phyloP scores from a whole-genome alignment of 768 basidiomycete species.

The Hericium rajendrae region DNA sequence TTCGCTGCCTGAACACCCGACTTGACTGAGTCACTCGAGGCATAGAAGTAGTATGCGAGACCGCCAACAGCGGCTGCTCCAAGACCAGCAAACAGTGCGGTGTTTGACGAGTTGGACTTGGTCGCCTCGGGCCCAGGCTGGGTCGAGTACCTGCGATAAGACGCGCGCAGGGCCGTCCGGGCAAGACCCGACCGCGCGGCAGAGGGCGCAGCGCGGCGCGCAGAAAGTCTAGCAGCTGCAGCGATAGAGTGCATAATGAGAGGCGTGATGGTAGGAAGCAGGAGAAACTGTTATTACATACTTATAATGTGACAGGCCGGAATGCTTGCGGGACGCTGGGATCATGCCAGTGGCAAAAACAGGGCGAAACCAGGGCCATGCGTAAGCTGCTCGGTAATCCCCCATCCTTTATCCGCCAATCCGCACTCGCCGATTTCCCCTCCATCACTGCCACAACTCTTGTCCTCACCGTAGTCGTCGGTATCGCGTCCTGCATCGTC shows the following conservation, averaged over 20 bases:
- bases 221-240: conserved; percentile 7
- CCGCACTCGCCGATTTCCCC: neutral
- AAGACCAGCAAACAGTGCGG: conserved; percentile 47
- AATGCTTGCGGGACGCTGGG: neutral
- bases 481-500: neutral
- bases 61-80: conserved; percentile 52
- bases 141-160: conserved; percentile 55
- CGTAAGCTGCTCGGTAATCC: neutral
- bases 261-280: neutral
- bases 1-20: conserved; percentile 55
- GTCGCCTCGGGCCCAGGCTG: conserved; percentile 30
- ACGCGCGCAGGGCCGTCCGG: conserved; percentile 22
- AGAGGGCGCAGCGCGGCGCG: conserved; percentile 10
- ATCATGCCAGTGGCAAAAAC: neutral
- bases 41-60: conserved; percentile 53
- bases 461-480: neutral
- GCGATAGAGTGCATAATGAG: conserved; percentile 5
- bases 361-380: neutral
- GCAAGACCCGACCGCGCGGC: conserved; percentile 6
- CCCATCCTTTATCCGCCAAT: neutral
- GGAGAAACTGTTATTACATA: neutral
- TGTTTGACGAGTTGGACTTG: conserved; percentile 48
- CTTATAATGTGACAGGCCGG: no score
- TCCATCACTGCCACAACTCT: neutral
- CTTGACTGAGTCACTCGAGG: conserved; percentile 43